Evolutionary conservation across 2,329 filamentous ascomycete genomes (phyloP).

Genomic region (Paecilomyces dactylethromorphus): DNA sequence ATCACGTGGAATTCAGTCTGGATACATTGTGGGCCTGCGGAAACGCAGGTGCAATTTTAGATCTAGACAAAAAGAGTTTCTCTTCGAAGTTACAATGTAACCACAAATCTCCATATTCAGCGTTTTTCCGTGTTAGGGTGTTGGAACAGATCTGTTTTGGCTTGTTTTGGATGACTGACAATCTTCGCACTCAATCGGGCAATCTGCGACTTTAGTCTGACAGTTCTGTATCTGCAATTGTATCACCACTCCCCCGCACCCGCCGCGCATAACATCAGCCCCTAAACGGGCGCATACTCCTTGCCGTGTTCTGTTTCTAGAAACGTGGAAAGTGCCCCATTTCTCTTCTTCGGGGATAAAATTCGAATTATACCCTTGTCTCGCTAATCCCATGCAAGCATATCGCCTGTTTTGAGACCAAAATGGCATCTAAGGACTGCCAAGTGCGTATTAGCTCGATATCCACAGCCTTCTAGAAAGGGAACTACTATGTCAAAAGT

Average conservation of each 20-base stretch:
- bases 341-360: background rate
- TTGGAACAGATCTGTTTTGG: background rate
- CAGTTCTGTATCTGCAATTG: background rate
- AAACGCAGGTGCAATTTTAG: background rate
- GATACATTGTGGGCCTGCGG: background rate
- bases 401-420: background rate
- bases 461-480: background rate
- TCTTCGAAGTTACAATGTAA: background rate
- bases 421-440: background rate
- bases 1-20: background rate
- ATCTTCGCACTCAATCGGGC: background rate
- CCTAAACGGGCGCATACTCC: background rate
- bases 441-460: too few relatives aligned
- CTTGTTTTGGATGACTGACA: background rate
- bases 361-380: background rate
- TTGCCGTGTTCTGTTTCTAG: background rate
- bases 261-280: background rate
- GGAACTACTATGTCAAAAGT: background rate
- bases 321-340: background rate
- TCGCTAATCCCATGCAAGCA: background rate
- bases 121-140: background rate
- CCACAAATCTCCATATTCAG: background rate
- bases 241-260: background rate
- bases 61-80: background rate
- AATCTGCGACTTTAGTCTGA: background rate